Percentiles rank a stretch among this genome's conserved stretches.
These are phyloP conservation scores for Voacanga thouarsii DNA, from an alignment of 257 asterid species.

Conservation along the genomic window DNA sequence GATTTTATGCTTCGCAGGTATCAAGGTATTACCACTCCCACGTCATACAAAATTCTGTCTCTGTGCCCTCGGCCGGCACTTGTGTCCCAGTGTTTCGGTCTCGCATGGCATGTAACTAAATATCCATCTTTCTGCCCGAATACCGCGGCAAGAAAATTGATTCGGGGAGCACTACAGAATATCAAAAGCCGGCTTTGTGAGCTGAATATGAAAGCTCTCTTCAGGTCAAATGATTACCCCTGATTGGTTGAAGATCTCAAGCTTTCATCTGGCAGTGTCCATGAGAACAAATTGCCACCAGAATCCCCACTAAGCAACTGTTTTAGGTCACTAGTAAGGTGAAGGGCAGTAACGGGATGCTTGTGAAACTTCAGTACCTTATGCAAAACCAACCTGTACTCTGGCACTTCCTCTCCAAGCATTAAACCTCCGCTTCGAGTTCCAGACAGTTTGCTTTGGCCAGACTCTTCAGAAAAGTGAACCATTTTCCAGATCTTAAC, in stretches of 20 bases:
- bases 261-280: conserved; percentile 91
- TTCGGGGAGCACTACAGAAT: conserved; percentile 7
- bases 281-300: conserved; percentile 72
- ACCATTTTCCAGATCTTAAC: conserved; percentile 94
- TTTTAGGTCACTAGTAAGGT: conserved; percentile 71
- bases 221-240: conserved; percentile 48
- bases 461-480: conserved; percentile 65
- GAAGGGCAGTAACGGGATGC: conserved; percentile 79
- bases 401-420: conserved; percentile 65
- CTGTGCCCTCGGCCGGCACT: conserved; percentile 13
- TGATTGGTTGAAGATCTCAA: conserved; percentile 52
- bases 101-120: neutral
- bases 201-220: neutral
- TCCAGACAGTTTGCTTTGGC: conserved; percentile 41
- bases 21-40: conserved; percentile 1
- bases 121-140: conserved; percentile 1
- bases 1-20: conserved; percentile 2
- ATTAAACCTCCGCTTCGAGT: conserved; percentile 55
- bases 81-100: neutral
- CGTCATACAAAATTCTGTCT: conserved; percentile 2
- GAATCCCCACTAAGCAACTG: conserved; percentile 91
- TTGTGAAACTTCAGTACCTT: conserved; percentile 83
- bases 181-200: conserved; percentile 2
- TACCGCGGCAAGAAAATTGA: neutral
- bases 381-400: conserved; percentile 75